A percentile compares a stretch with the other conserved stretches of the same genome.
Conservation (phyloP, 1,284 basidiomycete genomes). For the Cutaneotrichosporon mucoides region DNA sequence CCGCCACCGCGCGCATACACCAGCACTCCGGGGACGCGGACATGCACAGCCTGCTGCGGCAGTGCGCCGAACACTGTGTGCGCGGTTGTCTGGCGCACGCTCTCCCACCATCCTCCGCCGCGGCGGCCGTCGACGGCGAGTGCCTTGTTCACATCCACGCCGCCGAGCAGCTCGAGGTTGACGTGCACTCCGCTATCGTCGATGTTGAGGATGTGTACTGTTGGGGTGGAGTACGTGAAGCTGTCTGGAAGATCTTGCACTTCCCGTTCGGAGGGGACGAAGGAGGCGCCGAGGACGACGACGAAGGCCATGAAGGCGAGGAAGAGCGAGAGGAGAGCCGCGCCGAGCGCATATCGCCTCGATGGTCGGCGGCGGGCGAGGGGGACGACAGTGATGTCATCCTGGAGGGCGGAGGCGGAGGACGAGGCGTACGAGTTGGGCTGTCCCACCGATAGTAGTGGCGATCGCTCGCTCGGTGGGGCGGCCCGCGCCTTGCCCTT, state of each 20-base stretch:
- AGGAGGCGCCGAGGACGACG: slow-evolving; percentile 31
- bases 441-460: slow-evolving; percentile 8
- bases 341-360: slow-evolving; percentile 14
- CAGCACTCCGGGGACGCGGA: slow-evolving; percentile 18
- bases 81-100: slow-evolving; percentile 25
- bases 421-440: neutral
- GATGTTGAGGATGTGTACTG: slow-evolving; percentile 39
- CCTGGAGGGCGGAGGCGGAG: neutral
- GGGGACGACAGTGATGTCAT: neutral
- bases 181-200: slow-evolving; percentile 39
- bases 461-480: slow-evolving; percentile 17
- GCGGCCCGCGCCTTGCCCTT: slow-evolving; percentile 11
- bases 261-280: slow-evolving; percentile 14
- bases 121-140: slow-evolving; percentile 30
- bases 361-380: neutral
- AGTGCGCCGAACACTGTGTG: slow-evolving; percentile 20
- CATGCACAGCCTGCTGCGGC: slow-evolving; percentile 15
- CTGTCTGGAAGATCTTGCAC: slow-evolving; percentile 1
- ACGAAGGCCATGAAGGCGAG: slow-evolving; percentile 29
- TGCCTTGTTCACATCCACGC: slow-evolving; percentile 39
- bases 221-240: slow-evolving; percentile 8
- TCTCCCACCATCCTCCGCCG: slow-evolving; percentile 45
- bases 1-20: slow-evolving; percentile 5
- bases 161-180: slow-evolving; percentile 35
- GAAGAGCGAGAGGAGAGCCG: slow-evolving; percentile 25